Percentiles rank a stretch among this genome's conserved stretches.
Evolutionary conservation across 768 basidiomycete genomes (phyloP).

Genomic region (Rickenella mellea): DNA sequence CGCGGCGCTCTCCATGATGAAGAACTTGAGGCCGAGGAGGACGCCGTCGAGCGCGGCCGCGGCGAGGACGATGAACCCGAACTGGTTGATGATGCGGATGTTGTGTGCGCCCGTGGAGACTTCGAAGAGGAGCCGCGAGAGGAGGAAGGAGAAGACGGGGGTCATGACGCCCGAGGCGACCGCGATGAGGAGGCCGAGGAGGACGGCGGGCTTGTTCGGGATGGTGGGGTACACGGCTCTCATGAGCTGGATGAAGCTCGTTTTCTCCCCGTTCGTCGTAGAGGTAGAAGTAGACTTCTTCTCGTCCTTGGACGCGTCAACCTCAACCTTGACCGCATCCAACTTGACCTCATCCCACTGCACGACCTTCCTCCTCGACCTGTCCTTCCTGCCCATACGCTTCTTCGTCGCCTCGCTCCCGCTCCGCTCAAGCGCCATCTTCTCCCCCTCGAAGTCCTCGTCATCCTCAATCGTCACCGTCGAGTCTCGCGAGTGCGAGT

Average conservation of each 20-base stretch:
- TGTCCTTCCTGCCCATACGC: constrained; percentile 18
- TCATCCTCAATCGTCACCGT: constrained; percentile 29
- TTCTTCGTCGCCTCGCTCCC: constrained; percentile 23
- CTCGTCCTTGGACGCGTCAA: constrained; percentile 5
- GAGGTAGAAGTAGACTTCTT: constrained; percentile 15
- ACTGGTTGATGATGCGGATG: constrained; percentile 49
- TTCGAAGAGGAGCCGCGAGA: constrained; percentile 71
- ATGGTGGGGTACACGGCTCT: constrained; percentile 57
- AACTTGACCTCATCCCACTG: constrained; percentile 13
- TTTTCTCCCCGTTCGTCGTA: constrained; percentile 10
- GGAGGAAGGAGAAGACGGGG: constrained; percentile 84
- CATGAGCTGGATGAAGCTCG: constrained; percentile 37
- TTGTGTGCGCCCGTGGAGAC: constrained; percentile 66
- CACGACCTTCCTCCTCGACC: constrained; percentile 19
- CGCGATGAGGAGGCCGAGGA: constrained; percentile 62
- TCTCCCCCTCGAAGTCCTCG: constrained; percentile 13
- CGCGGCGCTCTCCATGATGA: constrained; percentile 66
- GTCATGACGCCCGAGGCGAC: constrained; percentile 76
- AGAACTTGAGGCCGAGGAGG: constrained; percentile 67
- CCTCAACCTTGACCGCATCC: constrained; percentile 16
- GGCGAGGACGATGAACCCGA: constrained; percentile 63
- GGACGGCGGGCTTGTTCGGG: constrained; percentile 62
- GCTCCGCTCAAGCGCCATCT: constrained; percentile 26
- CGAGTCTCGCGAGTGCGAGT: too few species aligned
- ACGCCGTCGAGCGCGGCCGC: constrained; percentile 72